Conservation (phyloP, 2,329 filamentous ascomycete genomes). For the Volutella citrinella region DNA sequence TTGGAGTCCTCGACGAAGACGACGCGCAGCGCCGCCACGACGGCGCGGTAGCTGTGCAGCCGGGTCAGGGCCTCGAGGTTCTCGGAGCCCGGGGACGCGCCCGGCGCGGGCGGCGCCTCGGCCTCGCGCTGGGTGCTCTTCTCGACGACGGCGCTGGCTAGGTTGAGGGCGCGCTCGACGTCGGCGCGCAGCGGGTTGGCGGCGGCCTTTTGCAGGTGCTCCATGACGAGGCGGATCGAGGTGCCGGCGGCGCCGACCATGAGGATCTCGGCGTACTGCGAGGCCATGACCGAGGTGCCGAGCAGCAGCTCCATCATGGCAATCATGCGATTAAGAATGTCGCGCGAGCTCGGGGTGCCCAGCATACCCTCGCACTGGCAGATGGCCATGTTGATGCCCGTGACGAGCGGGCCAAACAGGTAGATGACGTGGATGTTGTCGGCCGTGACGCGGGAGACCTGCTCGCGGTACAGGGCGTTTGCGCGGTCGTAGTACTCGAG, state of each 20-base stretch:
- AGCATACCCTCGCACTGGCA: conserved; percentile 15
- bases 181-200: not conserved
- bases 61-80: conserved; percentile 4
- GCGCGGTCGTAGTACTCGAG: conserved; percentile 24
- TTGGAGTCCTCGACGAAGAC: conserved; percentile 34
- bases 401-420: conserved; percentile 22
- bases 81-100: no score
- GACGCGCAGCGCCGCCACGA: conserved; percentile 29
- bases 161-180: conserved; percentile 11
- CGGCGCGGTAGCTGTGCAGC: conserved; percentile 10
- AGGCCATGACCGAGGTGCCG: conserved; percentile 16
- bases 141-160: conserved; percentile 12
- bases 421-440: conserved; percentile 20
- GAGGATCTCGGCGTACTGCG: conserved; percentile 15
- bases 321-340: conserved; percentile 15
- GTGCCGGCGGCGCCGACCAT: conserved; percentile 2
- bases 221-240: conserved; percentile 2
- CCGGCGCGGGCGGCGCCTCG: not conserved
- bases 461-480: conserved; percentile 17
- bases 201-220: conserved; percentile 1
- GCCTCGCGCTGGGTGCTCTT: conserved; percentile 7
- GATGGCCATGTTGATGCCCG: conserved; percentile 22
- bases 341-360: conserved; percentile 9
- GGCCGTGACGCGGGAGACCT: conserved; percentile 16
- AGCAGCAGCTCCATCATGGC: conserved; percentile 19